These are phyloP conservation scores for Suillus bovinus DNA, from an alignment of 768 basidiomycete genomes.

Conservation along the genomic window DNA sequence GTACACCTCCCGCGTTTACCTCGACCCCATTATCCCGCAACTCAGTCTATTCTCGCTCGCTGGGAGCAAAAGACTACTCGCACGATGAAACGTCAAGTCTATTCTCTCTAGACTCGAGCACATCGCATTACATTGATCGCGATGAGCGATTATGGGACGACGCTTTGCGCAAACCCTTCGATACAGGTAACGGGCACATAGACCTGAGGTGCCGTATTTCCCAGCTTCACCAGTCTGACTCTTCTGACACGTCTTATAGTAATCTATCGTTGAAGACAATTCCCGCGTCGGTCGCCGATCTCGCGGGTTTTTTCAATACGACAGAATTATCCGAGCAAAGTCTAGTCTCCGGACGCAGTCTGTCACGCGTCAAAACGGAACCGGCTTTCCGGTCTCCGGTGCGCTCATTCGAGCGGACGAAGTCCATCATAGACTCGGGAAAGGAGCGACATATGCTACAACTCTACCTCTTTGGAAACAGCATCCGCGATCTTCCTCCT, in stretches of 20 bases:
- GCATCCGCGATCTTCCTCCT: conserved; percentile 52
- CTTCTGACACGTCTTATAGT: conserved; percentile 26
- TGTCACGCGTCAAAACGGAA: conserved; percentile 38
- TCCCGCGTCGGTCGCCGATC: conserved; percentile 45
- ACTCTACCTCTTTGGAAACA: conserved; percentile 57
- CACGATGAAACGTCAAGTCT: conserved; percentile 9
- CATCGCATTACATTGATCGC: conserved; percentile 23
- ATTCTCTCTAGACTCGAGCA: conserved; percentile 16
- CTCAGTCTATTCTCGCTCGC: conserved; percentile 17
- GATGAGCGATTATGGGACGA: conserved; percentile 49
- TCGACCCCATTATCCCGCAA: conserved; percentile 13
- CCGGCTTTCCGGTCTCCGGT: conserved; percentile 25
- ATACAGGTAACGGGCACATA: conserved; percentile 50
- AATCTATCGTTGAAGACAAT: conserved; percentile 46
- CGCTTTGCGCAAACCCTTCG: conserved; percentile 44
- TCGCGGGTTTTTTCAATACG: conserved; percentile 47
- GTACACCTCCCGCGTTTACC: conserved; percentile 22
- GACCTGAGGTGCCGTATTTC: conserved; percentile 50
- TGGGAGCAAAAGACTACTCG: conserved; percentile 28
- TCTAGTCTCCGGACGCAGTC: conserved; percentile 24
- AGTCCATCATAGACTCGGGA: conserved; percentile 33
- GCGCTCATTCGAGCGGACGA: conserved; percentile 27
- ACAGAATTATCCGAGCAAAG: conserved; percentile 36
- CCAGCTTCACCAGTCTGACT: not conserved
- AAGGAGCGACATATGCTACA: conserved; percentile 51